These are phyloP conservation scores for Acarospora socialis DNA, from an alignment of 2,329 filamentous ascomycete species.

Conservation along the genomic window DNA sequence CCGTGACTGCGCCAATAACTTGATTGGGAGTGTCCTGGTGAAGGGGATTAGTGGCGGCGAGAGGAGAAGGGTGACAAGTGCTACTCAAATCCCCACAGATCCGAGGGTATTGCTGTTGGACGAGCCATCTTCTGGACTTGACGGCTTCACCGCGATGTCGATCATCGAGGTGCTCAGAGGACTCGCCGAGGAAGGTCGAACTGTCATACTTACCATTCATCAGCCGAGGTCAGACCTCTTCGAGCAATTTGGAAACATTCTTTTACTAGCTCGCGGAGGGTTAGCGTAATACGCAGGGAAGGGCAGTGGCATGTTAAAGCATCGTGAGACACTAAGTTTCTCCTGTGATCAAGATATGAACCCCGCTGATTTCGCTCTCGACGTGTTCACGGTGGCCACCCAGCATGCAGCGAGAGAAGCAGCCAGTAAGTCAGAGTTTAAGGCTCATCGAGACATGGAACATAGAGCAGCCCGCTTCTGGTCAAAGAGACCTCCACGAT, in stretches of 20 bases:
- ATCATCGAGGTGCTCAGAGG: slow-evolving; percentile 61
- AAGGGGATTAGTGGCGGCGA: slow-evolving; percentile 72
- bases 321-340: slow-evolving; percentile 47
- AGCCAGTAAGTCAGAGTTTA: slow-evolving; percentile 34
- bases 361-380: slow-evolving; percentile 63
- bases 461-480: slow-evolving; percentile 46
- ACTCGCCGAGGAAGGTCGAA: slow-evolving; percentile 58
- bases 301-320: slow-evolving; percentile 47
- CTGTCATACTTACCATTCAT: slow-evolving; percentile 63
- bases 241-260: slow-evolving; percentile 53
- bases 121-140: slow-evolving; percentile 61
- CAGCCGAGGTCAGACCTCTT: slow-evolving; percentile 64
- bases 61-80: slow-evolving; percentile 63
- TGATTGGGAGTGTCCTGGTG: slow-evolving; percentile 56
- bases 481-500: too few relatives aligned
- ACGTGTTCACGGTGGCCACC: slow-evolving; percentile 62
- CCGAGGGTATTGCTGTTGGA: slow-evolving; percentile 60
- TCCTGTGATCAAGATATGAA: slow-evolving; percentile 57
- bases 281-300: slow-evolving; percentile 52
- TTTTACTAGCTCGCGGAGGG: slow-evolving; percentile 57
- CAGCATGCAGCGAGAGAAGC: slow-evolving; percentile 50
- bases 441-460: slow-evolving; percentile 18
- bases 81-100: slow-evolving; percentile 62
- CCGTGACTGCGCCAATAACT: slow-evolving; percentile 62
- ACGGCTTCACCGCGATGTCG: slow-evolving; percentile 63